phyloP scores from a whole-genome alignment of 495 filamentous ascomycete genomes.

The Venustampulla echinocandica region DNA sequence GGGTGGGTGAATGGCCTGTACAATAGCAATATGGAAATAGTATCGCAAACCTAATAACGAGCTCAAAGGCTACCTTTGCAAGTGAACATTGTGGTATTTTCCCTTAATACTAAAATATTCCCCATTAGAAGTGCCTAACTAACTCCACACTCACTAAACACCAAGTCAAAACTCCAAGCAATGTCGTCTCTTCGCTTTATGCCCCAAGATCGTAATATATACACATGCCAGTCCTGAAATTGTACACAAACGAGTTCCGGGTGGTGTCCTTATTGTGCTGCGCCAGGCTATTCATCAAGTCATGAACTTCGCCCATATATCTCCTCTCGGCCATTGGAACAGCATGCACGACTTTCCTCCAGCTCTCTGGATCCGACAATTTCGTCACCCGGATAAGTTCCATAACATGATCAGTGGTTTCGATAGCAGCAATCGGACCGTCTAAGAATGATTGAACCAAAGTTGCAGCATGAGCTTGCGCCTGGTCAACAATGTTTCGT shows the following conservation, averaged over 20 bases:
- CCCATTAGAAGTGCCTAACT: too few species aligned
- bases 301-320: slow-evolving; percentile 81
- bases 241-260: slow-evolving; percentile 70
- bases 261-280: slow-evolving; percentile 46
- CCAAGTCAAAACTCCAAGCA: too few species aligned
- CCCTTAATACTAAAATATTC: too few species aligned
- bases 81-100: too few species aligned
- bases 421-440: slow-evolving; percentile 78
- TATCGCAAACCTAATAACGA: too few species aligned
- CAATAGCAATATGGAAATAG: too few species aligned
- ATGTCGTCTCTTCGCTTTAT: too few species aligned
- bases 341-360: slow-evolving; percentile 72
- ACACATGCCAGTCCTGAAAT: slow-evolving; percentile 66
- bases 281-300: slow-evolving; percentile 56
- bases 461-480: slow-evolving; percentile 53
- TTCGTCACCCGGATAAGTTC: slow-evolving; percentile 66
- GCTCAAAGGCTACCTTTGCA: too few species aligned
- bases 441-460: slow-evolving; percentile 57
- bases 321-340: slow-evolving; percentile 69
- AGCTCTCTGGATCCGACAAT: slow-evolving; percentile 75
- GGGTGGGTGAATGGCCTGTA: too few species aligned
- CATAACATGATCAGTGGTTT: slow-evolving; percentile 79
- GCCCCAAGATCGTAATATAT: slow-evolving; percentile 64
- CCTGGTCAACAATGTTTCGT: slow-evolving; percentile 73
- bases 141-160: not conserved